A percentile compares a stretch with the other conserved stretches of the same genome.
Evolutionary conservation across 83 land plant species (phyloP).

Genomic region (Diphasiastrum complanatum): DNA sequence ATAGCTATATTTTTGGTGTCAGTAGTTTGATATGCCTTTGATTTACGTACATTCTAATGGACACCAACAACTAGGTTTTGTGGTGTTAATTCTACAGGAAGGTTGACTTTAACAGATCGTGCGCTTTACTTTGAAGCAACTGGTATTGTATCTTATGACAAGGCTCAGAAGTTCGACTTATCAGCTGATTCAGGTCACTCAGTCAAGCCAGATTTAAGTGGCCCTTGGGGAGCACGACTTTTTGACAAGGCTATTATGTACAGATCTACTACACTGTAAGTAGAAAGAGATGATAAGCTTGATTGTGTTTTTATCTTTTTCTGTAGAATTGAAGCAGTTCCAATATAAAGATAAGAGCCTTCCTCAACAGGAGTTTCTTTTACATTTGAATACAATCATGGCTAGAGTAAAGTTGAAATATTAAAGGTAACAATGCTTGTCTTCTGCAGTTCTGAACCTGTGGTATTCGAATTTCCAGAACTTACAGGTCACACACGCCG

Average conservation of each 20-base stretch:
- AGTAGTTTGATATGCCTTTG: not conserved
- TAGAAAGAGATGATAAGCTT: not conserved
- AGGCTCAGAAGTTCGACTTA: constrained; percentile 47
- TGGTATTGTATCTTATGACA: constrained; percentile 48
- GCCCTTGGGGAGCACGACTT: constrained; percentile 79
- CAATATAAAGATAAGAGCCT: not conserved
- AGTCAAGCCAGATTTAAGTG: constrained; percentile 53
- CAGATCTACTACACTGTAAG: constrained; percentile 55
- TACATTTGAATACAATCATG: not conserved
- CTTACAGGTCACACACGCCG: constrained; percentile 62
- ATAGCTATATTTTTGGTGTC: not conserved
- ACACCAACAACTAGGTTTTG: no score
- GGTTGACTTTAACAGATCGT: constrained; percentile 62
- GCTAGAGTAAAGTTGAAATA: not conserved
- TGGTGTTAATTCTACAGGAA: constrained; percentile 35
- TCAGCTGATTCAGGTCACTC: constrained; percentile 44
- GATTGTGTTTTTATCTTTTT: not conserved
- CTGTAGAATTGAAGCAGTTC: no score
- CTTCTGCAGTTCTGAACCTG: constrained; percentile 40
- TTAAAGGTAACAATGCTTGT: not conserved
- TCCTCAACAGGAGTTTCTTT: not conserved
- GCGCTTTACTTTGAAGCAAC: constrained; percentile 72
- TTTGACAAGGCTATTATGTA: constrained; percentile 67
- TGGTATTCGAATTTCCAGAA: constrained; percentile 75
- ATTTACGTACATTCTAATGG: not conserved